These are phyloP conservation scores for Wickerhamomyces bisporus DNA, from an alignment of 805 yeast species.

Conservation along the genomic window DNA sequence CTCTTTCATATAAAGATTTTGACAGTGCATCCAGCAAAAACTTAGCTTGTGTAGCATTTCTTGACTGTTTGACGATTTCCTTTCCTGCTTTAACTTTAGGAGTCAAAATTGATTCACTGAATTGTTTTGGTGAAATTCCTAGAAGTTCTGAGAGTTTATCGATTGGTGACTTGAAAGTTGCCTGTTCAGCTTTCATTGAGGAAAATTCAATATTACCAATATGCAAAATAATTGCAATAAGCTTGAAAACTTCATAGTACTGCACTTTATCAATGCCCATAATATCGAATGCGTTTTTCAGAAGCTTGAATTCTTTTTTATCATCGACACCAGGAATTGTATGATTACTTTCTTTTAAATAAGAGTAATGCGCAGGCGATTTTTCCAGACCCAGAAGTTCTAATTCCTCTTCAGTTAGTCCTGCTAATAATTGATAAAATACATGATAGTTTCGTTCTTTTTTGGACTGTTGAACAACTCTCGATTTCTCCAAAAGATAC, in stretches of 20 bases:
- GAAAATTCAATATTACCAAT: slow-evolving; percentile 80
- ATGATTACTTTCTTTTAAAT: slow-evolving; percentile 50
- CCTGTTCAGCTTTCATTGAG: slow-evolving; percentile 70
- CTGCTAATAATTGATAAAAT: slow-evolving; percentile 80
- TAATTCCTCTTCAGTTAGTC: slow-evolving; percentile 50
- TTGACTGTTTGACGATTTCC: slow-evolving; percentile 76
- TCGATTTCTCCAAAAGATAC: slow-evolving; percentile 88
- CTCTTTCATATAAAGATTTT: slow-evolving; percentile 76
- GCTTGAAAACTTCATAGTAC: slow-evolving; percentile 51
- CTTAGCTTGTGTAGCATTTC: slow-evolving; percentile 74
- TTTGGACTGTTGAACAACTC: slow-evolving; percentile 73
- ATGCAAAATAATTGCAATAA: slow-evolving; percentile 73
- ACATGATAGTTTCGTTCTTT: slow-evolving; percentile 90
- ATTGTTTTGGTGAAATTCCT: slow-evolving; percentile 52
- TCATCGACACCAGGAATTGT: slow-evolving; percentile 77
- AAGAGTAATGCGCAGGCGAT: slow-evolving; percentile 40
- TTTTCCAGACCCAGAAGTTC: slow-evolving; percentile 39
- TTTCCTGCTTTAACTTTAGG: slow-evolving; percentile 91
- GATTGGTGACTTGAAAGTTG: slow-evolving; percentile 50
- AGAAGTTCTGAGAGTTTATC: slow-evolving; percentile 53
- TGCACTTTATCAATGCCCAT: slow-evolving; percentile 65
- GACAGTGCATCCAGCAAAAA: slow-evolving; percentile 83
- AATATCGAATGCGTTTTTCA: slow-evolving; percentile 61
- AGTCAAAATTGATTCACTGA: slow-evolving; percentile 55
- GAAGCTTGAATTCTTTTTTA: slow-evolving; percentile 53